Evolutionary conservation across 345 rosid genomes (phyloP), one percentile per base, ranked within the genome.

Genomic region (Moringa oleifera): DNA sequence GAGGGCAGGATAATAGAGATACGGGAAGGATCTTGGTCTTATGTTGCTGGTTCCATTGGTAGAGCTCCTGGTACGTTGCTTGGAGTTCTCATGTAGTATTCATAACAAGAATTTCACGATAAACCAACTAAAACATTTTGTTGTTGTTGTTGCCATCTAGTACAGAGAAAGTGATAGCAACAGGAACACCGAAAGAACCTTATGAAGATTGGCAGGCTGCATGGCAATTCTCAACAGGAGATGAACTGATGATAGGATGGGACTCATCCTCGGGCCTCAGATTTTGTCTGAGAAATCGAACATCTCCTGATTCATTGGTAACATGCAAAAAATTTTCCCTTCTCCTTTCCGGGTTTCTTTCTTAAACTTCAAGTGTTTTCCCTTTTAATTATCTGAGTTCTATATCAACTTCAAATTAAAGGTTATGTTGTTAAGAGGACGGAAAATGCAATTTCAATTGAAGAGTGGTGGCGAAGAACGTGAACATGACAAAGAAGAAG

Each of bases 21-120:
- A 53, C 81, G 96, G 0, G 91, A 84, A 80, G 98, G 98, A 56
- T 71, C 87, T 66, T 93, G 98, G 97, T 83, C 90, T 46, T 89
- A 87, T 56, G 73, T 89, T 4, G 94, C 85, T 2, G 97, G 93
- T 64, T 87, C 98, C 19, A 89, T 83, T 22, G 98, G 96, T 33
- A 85, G 68, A 86, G 94, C 91, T 71, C 98, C 97, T 63, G 93
- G 98, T 89, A 83, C 71, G 84, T 74, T 66, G 25, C 73, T 25
- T 59, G 16, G 61, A 31, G 20, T 5, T 57, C 45, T 6, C 10
- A 25, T 47, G 41, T 61, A 6, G 15, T 51, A 41, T 7, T 41
- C 37, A n/a, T n/a, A n/a, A n/a, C n/a, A n/a, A n/a, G n/a, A n/a
- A n/a, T n/a, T n/a, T n/a, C n/a, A n/a, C n/a, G n/a, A 33, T 33